Evolutionary conservation across 2,329 filamentous ascomycete species (phyloP), one percentile per base, ranked within the genome.

Genomic region (Neonectria coccinea): DNA sequence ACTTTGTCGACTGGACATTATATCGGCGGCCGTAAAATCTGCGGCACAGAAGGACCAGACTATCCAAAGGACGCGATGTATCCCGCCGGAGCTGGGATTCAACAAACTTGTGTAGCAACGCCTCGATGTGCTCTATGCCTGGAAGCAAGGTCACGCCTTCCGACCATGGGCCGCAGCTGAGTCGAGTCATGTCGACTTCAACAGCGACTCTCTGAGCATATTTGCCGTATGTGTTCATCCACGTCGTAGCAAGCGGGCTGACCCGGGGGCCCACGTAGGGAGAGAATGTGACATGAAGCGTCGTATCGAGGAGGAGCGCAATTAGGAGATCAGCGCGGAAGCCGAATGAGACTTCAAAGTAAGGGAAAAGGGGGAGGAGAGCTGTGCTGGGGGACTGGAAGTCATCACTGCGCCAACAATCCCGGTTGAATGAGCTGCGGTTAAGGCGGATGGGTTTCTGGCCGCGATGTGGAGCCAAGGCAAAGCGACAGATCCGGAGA

Each of bases 101-200:
- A 12, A 75, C 75, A 39, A 81, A 79, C 9, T 62, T 44, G 0
- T 66, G 42, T 2, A 82, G 68, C 4, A 78, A 67, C 0, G 31
- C 22, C 16, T 74, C 73, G 2, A 79, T 67, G 2, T 73, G 65
- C 1, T 71, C 60, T 1, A 75, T 65, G 6, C 73, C 74, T 0
- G 76, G 67, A 0, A 66, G 56, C 2, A 82, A 61, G 0, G 53
- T 45, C 0, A 56, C 60, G 0, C 78, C 77, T 1, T 66, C 57
- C 5, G 68, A 67, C 1, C 64, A 54, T 3, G 72, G 63, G 2
- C 79, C 79, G 22, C 78, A 79, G 1, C 76, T 74, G 9, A 81
- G 70, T 11, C 73, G 76, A 1, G 81, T 77, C 69, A 82, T 72
- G 63, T 83, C 82, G 1, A 84, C 31, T 63, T 84, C 82, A 10